Evolutionary conservation across 768 basidiomycete genomes (phyloP), one percentile per base, ranked within the genome.

Genomic region (Mycena galopus): DNA sequence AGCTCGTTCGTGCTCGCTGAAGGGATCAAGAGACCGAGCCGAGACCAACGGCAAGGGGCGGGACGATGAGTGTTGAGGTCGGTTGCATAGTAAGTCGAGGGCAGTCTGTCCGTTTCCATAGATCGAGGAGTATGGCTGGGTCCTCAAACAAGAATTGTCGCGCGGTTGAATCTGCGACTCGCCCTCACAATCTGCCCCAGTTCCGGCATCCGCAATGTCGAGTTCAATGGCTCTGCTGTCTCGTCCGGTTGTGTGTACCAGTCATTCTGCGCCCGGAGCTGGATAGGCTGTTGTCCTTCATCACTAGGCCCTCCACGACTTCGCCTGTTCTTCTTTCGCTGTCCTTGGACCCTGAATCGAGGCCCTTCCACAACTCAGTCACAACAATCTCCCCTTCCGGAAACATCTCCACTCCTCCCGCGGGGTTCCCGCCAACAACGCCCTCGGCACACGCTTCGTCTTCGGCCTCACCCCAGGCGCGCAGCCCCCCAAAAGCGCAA

Each of bases 401-500:
- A 21, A 29, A 29, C 21, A 5, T 32, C 8, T 16, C 11, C 11
- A 10, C 29, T 2, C 16, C 0, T 3, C n/a, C 21, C 33, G n/a
- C 29, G n/a, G 37, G 51, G 10, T 25, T 35, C 67, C 57, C 58
- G 67, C 68, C n/a, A 62, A 5, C 33, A 65, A 21, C 37, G 58
- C 59, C 16, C 57, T 39, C 39, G 50, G 66, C 27, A 59, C 66
- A 11, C 72, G 42, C 35, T 33, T 21, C 27, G 32, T 53, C 51
- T 33, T 37, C 25, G 17, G 17, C 14, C 66, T 53, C 9, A 60
- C 42, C 16, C 70, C 67, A 5, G 70, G 73, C 14, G 47, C 67
- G 21, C 73, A 75, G n/a, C 65, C 73, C 17, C 61, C 62, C 3
- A 75, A 30, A 17, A 68, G 57, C 12, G 69, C 27, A 21, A 71